phyloP scores from a whole-genome alignment of 1,284 basidiomycete species.

The Tilletiopsis washingtonensis region DNA sequence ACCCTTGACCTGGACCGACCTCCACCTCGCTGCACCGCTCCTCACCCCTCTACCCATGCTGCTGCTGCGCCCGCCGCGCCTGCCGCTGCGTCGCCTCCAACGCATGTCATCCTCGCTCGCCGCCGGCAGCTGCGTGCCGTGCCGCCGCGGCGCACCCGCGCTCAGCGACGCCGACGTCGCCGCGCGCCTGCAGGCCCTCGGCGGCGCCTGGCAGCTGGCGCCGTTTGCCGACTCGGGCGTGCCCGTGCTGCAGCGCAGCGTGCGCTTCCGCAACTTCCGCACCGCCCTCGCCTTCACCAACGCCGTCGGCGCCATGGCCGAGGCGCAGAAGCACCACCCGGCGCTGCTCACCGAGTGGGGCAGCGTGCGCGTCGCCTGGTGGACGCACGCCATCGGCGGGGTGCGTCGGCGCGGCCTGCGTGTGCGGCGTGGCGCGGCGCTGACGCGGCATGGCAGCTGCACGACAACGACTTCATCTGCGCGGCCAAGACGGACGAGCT shows the following conservation, averaged over 20 bases:
- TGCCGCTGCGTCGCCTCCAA: too few relatives aligned
- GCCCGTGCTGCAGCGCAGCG: conserved; percentile 23
- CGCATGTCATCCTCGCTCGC: not conserved
- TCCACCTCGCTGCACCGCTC: too few relatives aligned
- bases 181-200: not conserved
- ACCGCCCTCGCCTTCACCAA: conserved; percentile 28
- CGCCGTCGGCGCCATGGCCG: conserved; percentile 27
- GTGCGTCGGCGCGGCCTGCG: conserved; percentile 16
- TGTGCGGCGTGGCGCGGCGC: not conserved
- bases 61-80: too few relatives aligned
- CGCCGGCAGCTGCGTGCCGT: not conserved
- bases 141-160: too few relatives aligned
- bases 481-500: conserved; percentile 42
- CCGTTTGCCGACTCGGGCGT: too few relatives aligned
- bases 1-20: too few relatives aligned
- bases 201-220: too few relatives aligned
- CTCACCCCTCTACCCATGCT: too few relatives aligned
- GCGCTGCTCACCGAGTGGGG: conserved; percentile 43
- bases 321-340: conserved; percentile 39
- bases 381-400: conserved; percentile 42
- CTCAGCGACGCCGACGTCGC: not conserved
- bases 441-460: conserved; percentile 18
- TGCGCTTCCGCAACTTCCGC: conserved; percentile 35
- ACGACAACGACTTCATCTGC: conserved; percentile 45
- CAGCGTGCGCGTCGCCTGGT: conserved; percentile 41